Conservation (phyloP, 768 basidiomycete genomes). For the Clitopilus passeckerianus region DNA sequence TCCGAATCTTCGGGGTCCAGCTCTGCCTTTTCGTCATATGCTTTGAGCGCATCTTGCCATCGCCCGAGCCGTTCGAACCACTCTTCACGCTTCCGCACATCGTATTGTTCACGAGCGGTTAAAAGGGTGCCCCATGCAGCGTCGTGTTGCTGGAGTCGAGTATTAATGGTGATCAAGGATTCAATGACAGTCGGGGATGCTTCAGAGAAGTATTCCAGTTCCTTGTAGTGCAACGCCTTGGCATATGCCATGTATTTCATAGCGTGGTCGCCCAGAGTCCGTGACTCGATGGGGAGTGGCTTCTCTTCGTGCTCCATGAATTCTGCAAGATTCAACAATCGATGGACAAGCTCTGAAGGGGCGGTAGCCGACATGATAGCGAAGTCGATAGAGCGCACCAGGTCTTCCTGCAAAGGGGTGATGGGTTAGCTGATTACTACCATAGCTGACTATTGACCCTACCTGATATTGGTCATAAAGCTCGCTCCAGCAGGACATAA, state of each 20-base stretch:
- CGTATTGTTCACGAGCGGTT: slow-evolving; percentile 85
- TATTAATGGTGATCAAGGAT: slow-evolving; percentile 93
- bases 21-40: slow-evolving; percentile 76
- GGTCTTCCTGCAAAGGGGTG: slow-evolving; percentile 66
- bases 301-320: slow-evolving; percentile 99
- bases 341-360: slow-evolving; percentile 86
- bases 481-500: slow-evolving; percentile 96
- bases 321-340: slow-evolving; percentile 89
- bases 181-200: slow-evolving; percentile 90
- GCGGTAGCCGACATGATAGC: slow-evolving; percentile 77
- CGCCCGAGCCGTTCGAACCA: slow-evolving; percentile 97
- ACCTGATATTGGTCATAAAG: slow-evolving; percentile 97
- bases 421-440: slow-evolving; percentile 2
- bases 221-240: slow-evolving; percentile 98
- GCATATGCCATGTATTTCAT: slow-evolving; percentile 93
- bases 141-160: slow-evolving; percentile 93
- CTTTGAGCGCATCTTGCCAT: slow-evolving; percentile 90
- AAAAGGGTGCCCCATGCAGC: slow-evolving; percentile 96
- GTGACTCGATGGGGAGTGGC: slow-evolving; percentile 87
- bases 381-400: slow-evolving; percentile 83
- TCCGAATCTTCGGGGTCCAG: slow-evolving; percentile 75
- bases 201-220: slow-evolving; percentile 93
- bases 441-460: slow-evolving; percentile 9
- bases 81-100: slow-evolving; percentile 89
- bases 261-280: slow-evolving; percentile 91